Base-by-base conservation (phyloP, 108 stramenopile genomes). In the Mediolabrus comicus region DNA sequence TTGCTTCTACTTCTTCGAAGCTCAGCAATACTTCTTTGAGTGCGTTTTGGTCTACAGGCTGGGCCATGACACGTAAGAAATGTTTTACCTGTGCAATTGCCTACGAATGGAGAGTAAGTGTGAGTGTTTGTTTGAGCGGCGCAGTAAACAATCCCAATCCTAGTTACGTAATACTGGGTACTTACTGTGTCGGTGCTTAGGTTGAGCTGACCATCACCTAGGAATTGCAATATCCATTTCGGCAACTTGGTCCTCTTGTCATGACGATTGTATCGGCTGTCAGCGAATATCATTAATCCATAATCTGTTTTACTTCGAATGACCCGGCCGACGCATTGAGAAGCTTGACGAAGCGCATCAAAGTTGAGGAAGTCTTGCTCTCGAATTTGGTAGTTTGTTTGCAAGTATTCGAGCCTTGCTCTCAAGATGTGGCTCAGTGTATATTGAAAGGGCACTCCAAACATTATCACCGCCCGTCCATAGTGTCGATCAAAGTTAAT, bases 401-500 rank as follows among this genome's bases (percentile, higher is more conserved):
- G 95, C 52, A 99, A 80, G 79, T 92, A 98, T 69, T 97, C 97
- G 25, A 99, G 84, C 7, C 99, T 80, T 11, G 98, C 97, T 39
- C 96, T 75, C 25, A 99, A 75, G 22, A 97, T 92, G 67, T 98
- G 99, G 11, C 90, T 92, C 27, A 96, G 69, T 0, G 99, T 99
- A 80, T 99, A 99, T 82, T 99, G 98, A 80, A 97, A 99, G 11
- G 99, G 99, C 19, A 99, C 96, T 10, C 99, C 99, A 72, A 99
- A 95, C 89, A 98, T 91, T 31, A 99, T 84, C 53, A 99, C 99
- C 29, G 92, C 92, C 19, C 99, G 83, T 14, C 99, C 99, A 72
- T 98, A 98, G 54, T 99, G 99, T 24, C 98, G 84, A 74, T 99
- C 99, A 78, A 99, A 99, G 79, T 99, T 98, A 75, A 99, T 99